Conservation (phyloP, 768 basidiomycete species). For the Vararia minispora region DNA sequence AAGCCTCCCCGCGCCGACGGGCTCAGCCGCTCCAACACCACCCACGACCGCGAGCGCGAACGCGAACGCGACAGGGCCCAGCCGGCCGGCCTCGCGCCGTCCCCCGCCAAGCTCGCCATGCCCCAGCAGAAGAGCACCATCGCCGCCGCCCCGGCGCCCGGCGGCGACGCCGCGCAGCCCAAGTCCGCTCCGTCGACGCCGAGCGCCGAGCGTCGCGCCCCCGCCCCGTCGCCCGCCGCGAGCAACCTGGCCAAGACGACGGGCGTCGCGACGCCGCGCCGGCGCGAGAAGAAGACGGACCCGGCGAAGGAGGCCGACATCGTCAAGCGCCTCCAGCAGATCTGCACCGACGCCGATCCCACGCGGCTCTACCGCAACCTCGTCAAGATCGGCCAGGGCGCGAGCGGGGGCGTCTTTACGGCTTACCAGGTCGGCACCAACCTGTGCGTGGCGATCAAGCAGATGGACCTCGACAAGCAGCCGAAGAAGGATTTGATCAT, state of each 20-base stretch:
- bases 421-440: constrained; percentile 97
- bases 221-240: constrained; percentile 51
- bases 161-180: constrained; percentile 10
- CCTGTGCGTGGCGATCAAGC: constrained; percentile 93
- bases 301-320: constrained; percentile 81
- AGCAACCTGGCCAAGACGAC: constrained; percentile 54
- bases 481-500: constrained; percentile 99
- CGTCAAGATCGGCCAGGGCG: constrained; percentile 97
- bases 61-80: constrained; percentile 16
- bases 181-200: constrained; percentile 23
- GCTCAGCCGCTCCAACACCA: constrained; percentile 58
- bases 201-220: constrained; percentile 22
- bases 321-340: constrained; percentile 80
- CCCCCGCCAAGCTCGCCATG: constrained; percentile 8
- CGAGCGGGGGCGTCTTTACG: constrained; percentile 96
- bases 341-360: constrained; percentile 97
- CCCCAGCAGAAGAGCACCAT: constrained; percentile 7
- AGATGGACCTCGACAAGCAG: constrained; percentile 99
- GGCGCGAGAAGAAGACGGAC: constrained; percentile 82
- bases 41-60: constrained; percentile 46
- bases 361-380: constrained; percentile 86
- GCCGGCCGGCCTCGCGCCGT: constrained; percentile 4
- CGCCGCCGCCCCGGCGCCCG: background rate
- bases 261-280: constrained; percentile 71
- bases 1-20: constrained; percentile 26